A percentile compares a stretch with the other conserved stretches of the same genome.
Conservation (phyloP, 352 stramenopile genomes). For the Pythium monospermum region DNA sequence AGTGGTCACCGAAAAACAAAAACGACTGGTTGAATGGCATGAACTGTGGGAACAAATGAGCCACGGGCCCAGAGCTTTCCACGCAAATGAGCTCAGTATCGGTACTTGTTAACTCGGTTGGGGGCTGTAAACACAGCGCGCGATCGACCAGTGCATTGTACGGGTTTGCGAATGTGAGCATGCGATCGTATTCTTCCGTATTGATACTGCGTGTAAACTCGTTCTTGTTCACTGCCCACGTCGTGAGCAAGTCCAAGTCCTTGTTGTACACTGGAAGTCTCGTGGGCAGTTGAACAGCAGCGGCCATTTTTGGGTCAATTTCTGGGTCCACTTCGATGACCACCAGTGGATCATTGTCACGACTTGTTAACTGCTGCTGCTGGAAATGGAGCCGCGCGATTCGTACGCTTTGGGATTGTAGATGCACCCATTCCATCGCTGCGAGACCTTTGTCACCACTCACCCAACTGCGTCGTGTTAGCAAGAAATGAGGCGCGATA, state of each 20-base stretch:
- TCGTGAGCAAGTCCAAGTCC: slow-evolving; percentile 4
- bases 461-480: slow-evolving; percentile 15
- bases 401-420: neutral
- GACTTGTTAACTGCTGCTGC: no score
- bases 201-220: no score
- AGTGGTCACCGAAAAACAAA: slow-evolving; percentile 7
- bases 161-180: no score
- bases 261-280: slow-evolving; percentile 8
- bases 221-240: neutral
- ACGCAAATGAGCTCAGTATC: slow-evolving; percentile 9
- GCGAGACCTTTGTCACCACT: neutral
- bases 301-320: neutral
- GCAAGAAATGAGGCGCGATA: slow-evolving; percentile 12
- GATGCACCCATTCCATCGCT: slow-evolving; percentile 10
- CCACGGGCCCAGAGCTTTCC: slow-evolving; percentile 6
- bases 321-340: slow-evolving; percentile 17
- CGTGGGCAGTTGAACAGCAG: slow-evolving; percentile 2
- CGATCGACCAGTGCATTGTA: neutral
- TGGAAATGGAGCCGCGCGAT: slow-evolving; percentile 7
- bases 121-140: neutral
- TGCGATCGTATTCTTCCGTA: neutral
- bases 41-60: neutral
- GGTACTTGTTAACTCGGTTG: no score
- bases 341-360: slow-evolving; percentile 14
- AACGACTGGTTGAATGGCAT: slow-evolving; percentile 16